A percentile compares a stretch with the other conserved stretches of the same genome.
Evolutionary conservation across 352 stramenopile species (phyloP).

Genomic region (Elongisporangium anandrum): DNA sequence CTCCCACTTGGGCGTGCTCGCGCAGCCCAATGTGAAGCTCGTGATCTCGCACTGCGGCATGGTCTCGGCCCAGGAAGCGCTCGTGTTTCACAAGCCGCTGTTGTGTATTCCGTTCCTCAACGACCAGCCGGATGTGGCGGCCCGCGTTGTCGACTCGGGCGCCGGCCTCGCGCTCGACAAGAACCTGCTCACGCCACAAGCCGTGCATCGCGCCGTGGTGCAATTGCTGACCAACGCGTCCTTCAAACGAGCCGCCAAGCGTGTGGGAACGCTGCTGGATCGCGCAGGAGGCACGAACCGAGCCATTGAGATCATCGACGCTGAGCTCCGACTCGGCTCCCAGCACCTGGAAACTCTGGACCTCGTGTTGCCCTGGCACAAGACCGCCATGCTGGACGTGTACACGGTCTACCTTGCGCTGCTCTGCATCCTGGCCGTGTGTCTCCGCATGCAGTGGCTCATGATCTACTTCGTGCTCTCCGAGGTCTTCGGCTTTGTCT

Average conservation of each 20-base stretch:
- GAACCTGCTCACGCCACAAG: conserved; percentile 46
- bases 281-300: conserved; percentile 56
- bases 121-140: conserved; percentile 82
- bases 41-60: conserved; percentile 89
- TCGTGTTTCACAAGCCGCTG: conserved; percentile 75
- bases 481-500: conserved; percentile 30
- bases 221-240: conserved; percentile 45
- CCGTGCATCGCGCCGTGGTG: conserved; percentile 47
- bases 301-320: conserved; percentile 67
- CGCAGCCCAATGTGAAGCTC: conserved; percentile 47
- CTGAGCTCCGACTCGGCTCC: conserved; percentile 48
- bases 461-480: conserved; percentile 58
- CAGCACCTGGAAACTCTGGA: conserved; percentile 68
- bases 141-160: conserved; percentile 69
- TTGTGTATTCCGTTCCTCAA: conserved; percentile 87
- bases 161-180: conserved; percentile 73
- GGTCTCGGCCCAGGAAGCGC: conserved; percentile 74
- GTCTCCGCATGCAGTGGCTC: conserved; percentile 62
- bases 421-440: conserved; percentile 60
- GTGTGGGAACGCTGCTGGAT: conserved; percentile 51
- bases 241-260: conserved; percentile 34
- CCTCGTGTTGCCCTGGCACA: conserved; percentile 69
- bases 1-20: conserved; percentile 61
- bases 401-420: conserved; percentile 72
- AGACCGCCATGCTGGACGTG: conserved; percentile 71